Evolutionary conservation across 1,284 basidiomycete species (phyloP).

Genomic region (Cryptococcus hybrid): DNA sequence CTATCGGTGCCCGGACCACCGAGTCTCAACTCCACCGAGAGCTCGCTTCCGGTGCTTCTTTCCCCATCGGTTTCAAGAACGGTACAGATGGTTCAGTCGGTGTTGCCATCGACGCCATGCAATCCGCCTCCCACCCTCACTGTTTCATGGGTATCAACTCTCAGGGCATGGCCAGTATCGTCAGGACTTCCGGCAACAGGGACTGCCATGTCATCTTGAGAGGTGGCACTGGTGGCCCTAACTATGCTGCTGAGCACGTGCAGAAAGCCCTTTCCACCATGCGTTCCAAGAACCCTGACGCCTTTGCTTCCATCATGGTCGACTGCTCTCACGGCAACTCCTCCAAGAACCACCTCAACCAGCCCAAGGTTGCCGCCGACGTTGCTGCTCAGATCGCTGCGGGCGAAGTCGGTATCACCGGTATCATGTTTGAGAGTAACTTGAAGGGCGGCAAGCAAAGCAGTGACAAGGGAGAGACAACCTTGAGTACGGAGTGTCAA

Average conservation of each 20-base stretch:
- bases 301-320: slow-evolving; percentile 52
- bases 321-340: slow-evolving; percentile 69
- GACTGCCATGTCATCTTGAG: slow-evolving; percentile 93
- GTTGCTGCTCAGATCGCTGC: slow-evolving; percentile 74
- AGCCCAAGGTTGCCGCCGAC: slow-evolving; percentile 72
- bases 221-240: slow-evolving; percentile 83
- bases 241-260: slow-evolving; percentile 73
- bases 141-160: slow-evolving; percentile 98
- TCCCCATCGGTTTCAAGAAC: slow-evolving; percentile 83
- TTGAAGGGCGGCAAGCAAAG: slow-evolving; percentile 85
- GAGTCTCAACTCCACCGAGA: slow-evolving; percentile 86
- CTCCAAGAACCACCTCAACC: slow-evolving; percentile 86
- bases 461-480: slow-evolving; percentile 54
- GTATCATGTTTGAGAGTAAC: slow-evolving; percentile 95
- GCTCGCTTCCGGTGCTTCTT: slow-evolving; percentile 49
- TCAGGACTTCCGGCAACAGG: slow-evolving; percentile 87
- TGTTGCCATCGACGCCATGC: slow-evolving; percentile 92
- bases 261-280: slow-evolving; percentile 67
- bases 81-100: slow-evolving; percentile 89
- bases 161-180: slow-evolving; percentile 89
- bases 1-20: slow-evolving; percentile 95
- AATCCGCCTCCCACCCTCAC: slow-evolving; percentile 85
- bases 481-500: slow-evolving; percentile 81
- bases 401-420: slow-evolving; percentile 79
- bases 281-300: slow-evolving; percentile 59